Evolutionary conservation across 2,329 filamentous ascomycete species (phyloP).

Genomic region (Paracorniculantispora psalliotae): DNA sequence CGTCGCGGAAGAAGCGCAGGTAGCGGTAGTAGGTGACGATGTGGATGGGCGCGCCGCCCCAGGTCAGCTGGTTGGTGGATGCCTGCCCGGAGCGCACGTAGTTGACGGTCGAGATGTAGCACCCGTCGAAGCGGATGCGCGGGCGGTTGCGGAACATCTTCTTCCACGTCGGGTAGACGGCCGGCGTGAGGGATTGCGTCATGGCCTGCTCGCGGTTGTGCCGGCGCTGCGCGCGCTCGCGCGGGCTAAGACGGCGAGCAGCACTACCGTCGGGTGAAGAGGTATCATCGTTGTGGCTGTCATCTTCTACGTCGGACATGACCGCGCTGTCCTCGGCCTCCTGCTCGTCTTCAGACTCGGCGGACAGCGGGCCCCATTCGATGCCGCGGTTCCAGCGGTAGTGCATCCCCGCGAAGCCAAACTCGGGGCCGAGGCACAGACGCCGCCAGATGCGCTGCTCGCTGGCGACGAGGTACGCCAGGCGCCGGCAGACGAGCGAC

Average conservation of each 20-base stretch:
- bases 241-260: conserved; percentile 24
- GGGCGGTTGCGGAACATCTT: conserved; percentile 77
- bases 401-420: conserved; percentile 80
- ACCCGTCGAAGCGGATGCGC: conserved; percentile 86
- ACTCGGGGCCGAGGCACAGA: conserved; percentile 62
- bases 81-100: conserved; percentile 80
- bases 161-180: conserved; percentile 51
- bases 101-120: conserved; percentile 96
- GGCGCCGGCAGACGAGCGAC: conserved; percentile 75
- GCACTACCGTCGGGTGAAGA: conserved; percentile 25
- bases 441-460: conserved; percentile 85
- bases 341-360: conserved; percentile 18
- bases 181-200: conserved; percentile 38
- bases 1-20: conserved; percentile 89
- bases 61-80: conserved; percentile 65
- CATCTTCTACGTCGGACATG: conserved; percentile 20
- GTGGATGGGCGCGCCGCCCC: conserved; percentile 72
- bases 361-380: conserved; percentile 45
- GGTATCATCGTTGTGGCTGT: too few relatives aligned
- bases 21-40: conserved; percentile 99
- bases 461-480: conserved; percentile 78
- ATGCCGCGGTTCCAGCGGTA: conserved; percentile 67
- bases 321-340: conserved; percentile 23
- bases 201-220: conserved; percentile 29
- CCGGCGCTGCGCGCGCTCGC: conserved; percentile 31